Conservation (phyloP, 495 filamentous ascomycete genomes). For the Darksidea phi region DNA sequence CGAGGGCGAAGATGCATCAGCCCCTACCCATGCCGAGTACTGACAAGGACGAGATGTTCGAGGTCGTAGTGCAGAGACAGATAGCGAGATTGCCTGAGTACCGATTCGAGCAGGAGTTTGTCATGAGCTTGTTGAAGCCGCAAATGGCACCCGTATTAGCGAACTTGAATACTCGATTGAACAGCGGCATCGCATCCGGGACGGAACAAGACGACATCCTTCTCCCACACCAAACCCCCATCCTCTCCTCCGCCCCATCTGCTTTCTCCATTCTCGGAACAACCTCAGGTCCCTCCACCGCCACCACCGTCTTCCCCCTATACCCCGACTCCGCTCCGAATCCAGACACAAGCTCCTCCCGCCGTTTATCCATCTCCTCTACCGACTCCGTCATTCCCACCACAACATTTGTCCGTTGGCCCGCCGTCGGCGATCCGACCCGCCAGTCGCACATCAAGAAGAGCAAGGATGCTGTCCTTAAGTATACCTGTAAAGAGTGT, state of each 20-base stretch:
- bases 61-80: slow-evolving; percentile 2
- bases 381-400: slow-evolving; percentile 5
- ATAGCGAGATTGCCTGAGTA: not conserved
- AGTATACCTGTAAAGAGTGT: slow-evolving; percentile 12
- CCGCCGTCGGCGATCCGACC: not conserved
- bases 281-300: no score
- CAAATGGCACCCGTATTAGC: not conserved
- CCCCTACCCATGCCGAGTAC: not conserved
- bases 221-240: not conserved
- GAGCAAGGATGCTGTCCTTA: not conserved
- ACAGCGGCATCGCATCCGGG: no score
- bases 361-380: not conserved
- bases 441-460: slow-evolving; percentile 2
- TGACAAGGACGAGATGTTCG: slow-evolving; percentile 11
- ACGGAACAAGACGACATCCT: not conserved
- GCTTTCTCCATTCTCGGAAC: no score
- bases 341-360: not conserved
- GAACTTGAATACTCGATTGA: no score
- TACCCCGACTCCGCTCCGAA: not conserved
- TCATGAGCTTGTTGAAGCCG: slow-evolving; percentile 15
- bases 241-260: not conserved
- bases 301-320: not conserved
- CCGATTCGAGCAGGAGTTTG: slow-evolving; percentile 11
- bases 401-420: slow-evolving; percentile 14
- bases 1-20: not conserved